Evolutionary conservation across 257 asterid genomes (phyloP).

Genomic region (Handroanthus guayacan): DNA sequence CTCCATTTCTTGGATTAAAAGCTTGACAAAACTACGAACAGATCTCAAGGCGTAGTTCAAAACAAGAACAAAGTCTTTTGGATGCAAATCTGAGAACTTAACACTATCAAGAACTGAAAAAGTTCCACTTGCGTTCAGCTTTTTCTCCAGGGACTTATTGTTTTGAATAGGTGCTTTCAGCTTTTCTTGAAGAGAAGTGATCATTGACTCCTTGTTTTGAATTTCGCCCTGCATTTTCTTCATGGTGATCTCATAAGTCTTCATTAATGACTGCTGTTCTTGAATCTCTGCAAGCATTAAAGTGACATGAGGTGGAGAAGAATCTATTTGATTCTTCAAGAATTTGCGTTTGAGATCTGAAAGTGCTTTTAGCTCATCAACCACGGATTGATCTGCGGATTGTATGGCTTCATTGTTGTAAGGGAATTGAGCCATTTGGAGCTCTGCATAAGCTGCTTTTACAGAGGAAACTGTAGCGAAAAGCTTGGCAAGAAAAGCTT

Average conservation of each 20-base stretch:
- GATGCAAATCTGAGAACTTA: slow-evolving; percentile 51
- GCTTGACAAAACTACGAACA: slow-evolving; percentile 66
- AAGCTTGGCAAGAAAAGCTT: slow-evolving; percentile 91
- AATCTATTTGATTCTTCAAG: slow-evolving; percentile 71
- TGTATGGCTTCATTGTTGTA: slow-evolving; percentile 74
- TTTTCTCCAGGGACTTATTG: slow-evolving; percentile 68
- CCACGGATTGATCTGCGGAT: slow-evolving; percentile 86
- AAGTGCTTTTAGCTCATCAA: slow-evolving; percentile 71
- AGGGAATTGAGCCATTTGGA: slow-evolving; percentile 95
- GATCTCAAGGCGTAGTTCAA: slow-evolving; percentile 76
- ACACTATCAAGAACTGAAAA: slow-evolving; percentile 78
- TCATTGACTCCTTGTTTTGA: slow-evolving; percentile 52
- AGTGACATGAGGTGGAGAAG: slow-evolving; percentile 95
- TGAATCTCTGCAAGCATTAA: slow-evolving; percentile 92
- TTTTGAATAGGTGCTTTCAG: slow-evolving; percentile 39
- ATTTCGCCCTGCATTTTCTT: slow-evolving; percentile 86
- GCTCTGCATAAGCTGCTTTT: slow-evolving; percentile 96
- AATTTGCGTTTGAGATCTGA: slow-evolving; percentile 77
- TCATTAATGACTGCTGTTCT: slow-evolving; percentile 93
- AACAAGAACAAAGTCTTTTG: slow-evolving; percentile 69
- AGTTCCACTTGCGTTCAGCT: slow-evolving; percentile 80
- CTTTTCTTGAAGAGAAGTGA: slow-evolving; percentile 39
- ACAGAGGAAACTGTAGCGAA: slow-evolving; percentile 85
- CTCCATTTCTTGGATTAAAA: slow-evolving; percentile 78
- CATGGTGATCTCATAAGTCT: slow-evolving; percentile 94